Evolutionary conservation across 306 rosid species (phyloP).

Genomic region (Citrullus mucosospermus): DNA sequence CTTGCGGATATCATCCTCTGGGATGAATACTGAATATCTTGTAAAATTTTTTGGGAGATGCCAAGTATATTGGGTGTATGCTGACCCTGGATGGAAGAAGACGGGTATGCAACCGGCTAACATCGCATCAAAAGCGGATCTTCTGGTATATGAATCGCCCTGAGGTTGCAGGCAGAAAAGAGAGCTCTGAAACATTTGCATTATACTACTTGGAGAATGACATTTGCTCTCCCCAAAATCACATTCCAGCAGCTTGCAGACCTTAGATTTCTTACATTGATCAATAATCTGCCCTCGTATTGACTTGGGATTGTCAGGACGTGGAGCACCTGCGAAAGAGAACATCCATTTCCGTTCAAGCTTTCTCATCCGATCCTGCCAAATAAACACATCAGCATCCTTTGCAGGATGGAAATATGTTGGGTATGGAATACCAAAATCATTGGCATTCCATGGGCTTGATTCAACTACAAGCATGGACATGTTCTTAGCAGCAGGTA

Average conservation of each 20-base stretch:
- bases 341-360: slow-evolving; percentile 54
- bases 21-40: slow-evolving; percentile 82
- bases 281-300: slow-evolving; percentile 81
- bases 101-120: slow-evolving; percentile 97
- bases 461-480: slow-evolving; percentile 99
- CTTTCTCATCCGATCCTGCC: slow-evolving; percentile 47
- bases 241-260: slow-evolving; percentile 73
- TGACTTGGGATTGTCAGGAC: slow-evolving; percentile 77
- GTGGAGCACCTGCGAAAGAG: slow-evolving; percentile 98
- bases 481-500: slow-evolving; percentile 93
- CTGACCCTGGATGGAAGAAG: slow-evolving; percentile 98
- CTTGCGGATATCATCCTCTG: slow-evolving; percentile 79
- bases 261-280: slow-evolving; percentile 60
- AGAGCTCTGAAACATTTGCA: slow-evolving; percentile 98
- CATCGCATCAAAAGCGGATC: slow-evolving; percentile 95
- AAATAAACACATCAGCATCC: slow-evolving; percentile 54
- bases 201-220: slow-evolving; percentile 89
- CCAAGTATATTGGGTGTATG: slow-evolving; percentile 92
- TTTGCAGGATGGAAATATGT: slow-evolving; percentile 95
- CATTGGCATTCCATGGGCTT: slow-evolving; percentile 99
- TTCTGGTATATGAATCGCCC: slow-evolving; percentile 90
- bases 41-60: slow-evolving; percentile 88
- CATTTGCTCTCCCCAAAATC: slow-evolving; percentile 98
- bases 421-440: slow-evolving; percentile 94
- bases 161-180: slow-evolving; percentile 95